phyloP scores from a whole-genome alignment of 2,329 filamentous ascomycete species.

The Epichloe amarillans region DNA sequence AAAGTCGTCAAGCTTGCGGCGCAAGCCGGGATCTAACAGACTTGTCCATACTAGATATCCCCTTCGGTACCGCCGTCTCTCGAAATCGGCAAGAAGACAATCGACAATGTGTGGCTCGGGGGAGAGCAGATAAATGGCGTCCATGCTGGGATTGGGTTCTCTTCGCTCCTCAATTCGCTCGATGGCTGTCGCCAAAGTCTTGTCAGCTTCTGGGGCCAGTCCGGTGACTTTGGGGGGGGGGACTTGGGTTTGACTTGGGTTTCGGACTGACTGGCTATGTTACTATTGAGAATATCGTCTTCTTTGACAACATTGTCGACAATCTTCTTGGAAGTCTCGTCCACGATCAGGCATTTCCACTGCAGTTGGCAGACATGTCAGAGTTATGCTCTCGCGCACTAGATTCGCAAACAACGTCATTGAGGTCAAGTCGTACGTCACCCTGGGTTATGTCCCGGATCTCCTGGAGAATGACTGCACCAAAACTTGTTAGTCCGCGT shows the following conservation, averaged over 20 bases:
- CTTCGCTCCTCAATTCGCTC: conserved; percentile 84
- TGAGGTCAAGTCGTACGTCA: conserved; percentile 45
- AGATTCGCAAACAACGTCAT: neutral
- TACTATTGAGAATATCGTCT: conserved; percentile 93
- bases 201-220: conserved; percentile 4
- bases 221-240: conserved; percentile 1
- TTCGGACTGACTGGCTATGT: conserved; percentile 77
- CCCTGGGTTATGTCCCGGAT: conserved; percentile 68
- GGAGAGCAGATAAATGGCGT: conserved; percentile 89
- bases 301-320: conserved; percentile 85
- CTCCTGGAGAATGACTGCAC: conserved; percentile 24
- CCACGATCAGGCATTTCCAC: conserved; percentile 96
- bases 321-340: conserved; percentile 70
- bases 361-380: conserved; percentile 22
- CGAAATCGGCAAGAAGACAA: conserved; percentile 85
- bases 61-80: conserved; percentile 66
- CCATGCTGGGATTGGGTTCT: conserved; percentile 74
- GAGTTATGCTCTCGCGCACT: neutral
- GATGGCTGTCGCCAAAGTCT: conserved; percentile 52
- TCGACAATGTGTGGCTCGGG: conserved; percentile 78
- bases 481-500: conserved; percentile 1
- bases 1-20: conserved; percentile 62
- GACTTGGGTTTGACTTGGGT: neutral
- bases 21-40: conserved; percentile 56
- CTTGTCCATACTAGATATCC: conserved; percentile 76